Evolutionary conservation across 805 yeast species (phyloP).

Genomic region (Candida corydali): DNA sequence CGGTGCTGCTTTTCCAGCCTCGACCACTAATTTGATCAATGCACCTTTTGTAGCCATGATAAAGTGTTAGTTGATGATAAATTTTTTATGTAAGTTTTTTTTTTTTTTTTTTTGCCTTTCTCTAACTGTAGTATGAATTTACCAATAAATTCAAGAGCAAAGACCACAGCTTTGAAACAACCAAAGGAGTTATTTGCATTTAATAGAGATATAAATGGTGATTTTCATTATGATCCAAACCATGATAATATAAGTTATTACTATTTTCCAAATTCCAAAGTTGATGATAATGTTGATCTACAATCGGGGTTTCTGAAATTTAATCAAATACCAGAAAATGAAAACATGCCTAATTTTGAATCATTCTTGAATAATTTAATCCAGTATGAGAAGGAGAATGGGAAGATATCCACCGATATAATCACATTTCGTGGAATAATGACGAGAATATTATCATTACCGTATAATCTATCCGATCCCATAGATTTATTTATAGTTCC

Average conservation of each 20-base stretch:
- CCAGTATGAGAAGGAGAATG: conserved; percentile 46
- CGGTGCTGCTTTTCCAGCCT: conserved; percentile 97
- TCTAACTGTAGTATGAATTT: conserved; percentile 10
- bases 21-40: conserved; percentile 84
- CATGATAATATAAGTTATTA: conserved; percentile 55
- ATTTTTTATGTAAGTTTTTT: conserved; percentile 2
- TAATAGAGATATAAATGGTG: conserved; percentile 56
- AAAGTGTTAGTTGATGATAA: no score
- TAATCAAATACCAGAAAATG: conserved; percentile 49
- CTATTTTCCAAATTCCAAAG: conserved; percentile 71
- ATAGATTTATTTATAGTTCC: conserved; percentile 59
- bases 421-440: conserved; percentile 84
- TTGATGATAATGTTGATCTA: conserved; percentile 57
- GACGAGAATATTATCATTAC: conserved; percentile 66
- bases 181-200: conserved; percentile 78
- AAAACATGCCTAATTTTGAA: conserved; percentile 51
- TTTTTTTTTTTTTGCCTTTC: neutral
- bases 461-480: conserved; percentile 53
- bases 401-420: conserved; percentile 56
- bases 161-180: conserved; percentile 69
- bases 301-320: conserved; percentile 61
- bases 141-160: conserved; percentile 47
- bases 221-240: conserved; percentile 33
- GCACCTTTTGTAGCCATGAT: conserved; percentile 47
- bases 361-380: conserved; percentile 55